Base-by-base conservation (phyloP, 257 asterid species). In the Solanum commersonii region DNA sequence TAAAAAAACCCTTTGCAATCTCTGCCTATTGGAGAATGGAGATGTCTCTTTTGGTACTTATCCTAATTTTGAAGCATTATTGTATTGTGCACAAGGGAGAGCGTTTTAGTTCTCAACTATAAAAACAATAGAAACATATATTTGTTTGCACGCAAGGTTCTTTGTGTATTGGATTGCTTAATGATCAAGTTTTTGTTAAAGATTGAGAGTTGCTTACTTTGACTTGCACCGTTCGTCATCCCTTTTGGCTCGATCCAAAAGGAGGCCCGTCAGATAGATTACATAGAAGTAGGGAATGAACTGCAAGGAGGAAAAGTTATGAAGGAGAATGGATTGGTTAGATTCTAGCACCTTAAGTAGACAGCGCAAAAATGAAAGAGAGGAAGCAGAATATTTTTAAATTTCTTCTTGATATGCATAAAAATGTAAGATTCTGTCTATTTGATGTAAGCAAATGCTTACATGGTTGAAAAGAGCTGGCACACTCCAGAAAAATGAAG, bases 211-310 rank as follows among this genome's bases (percentile, higher is more conserved):
- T 49, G 89, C 98, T 95, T 91, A 97, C 99, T 97, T 97, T 89
- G 98, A 89, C 93, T 88, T 94, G 96, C 99, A 97, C 83, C 98
- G 92, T 76, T 97, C 96, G 2, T 97, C 99, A 40, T 97, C 98
- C 92, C 99, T 94, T 89, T 92, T 92, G 88, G 98, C 99, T 59
- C 98, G 97, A 87, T 97, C 98, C 18, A 94, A 81, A n/a, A 97
- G 98, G 88, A 97, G 99, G 91, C 96, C 93, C 22, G 97, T 96
- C 34, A 97, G 98, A 93, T 93, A 96, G 37, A 92, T 86, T 71
- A 97, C 98, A 82, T 97, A 97, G 81, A 97, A 94, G 93, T 97
- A 97, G 15, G 99, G 99, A 76, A 97, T 94, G 87, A 95, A 91
- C 99, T 95, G 95, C 97, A 92, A 49, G 71, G 31, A 33, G 27